Evolutionary conservation across 345 rosid genomes (phyloP).

Genomic region (Salix viminalis): DNA sequence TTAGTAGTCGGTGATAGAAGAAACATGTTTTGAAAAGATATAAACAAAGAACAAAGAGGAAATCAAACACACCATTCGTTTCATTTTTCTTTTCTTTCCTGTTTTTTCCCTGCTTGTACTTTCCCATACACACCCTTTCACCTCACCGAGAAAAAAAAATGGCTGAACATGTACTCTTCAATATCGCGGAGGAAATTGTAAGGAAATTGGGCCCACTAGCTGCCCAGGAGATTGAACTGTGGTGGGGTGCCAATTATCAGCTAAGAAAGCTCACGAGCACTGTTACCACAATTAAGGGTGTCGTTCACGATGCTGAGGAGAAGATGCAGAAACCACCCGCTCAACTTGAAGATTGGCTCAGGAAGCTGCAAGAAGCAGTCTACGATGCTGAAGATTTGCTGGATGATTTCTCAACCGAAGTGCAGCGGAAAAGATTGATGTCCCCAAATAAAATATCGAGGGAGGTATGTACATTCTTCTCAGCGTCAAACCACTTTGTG

Average conservation of each 20-base stretch:
- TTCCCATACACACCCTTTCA: no score
- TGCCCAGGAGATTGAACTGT: not conserved
- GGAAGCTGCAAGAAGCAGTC: slow-evolving; percentile 15
- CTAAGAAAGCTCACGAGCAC: not conserved
- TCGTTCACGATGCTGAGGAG: slow-evolving; percentile 8
- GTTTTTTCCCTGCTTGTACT: no score
- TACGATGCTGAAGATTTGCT: slow-evolving; percentile 34
- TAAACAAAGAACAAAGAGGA: no score
- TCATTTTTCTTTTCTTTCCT: no score
- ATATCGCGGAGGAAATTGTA: not conserved
- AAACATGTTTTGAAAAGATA: no score
- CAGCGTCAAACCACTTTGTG: slow-evolving; percentile 7
- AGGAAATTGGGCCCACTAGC: not conserved
- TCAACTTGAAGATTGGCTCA: slow-evolving; percentile 18
- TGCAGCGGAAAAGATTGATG: not conserved
- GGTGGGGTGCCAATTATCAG: not conserved
- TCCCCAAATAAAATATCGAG: not conserved
- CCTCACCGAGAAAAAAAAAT: not conserved
- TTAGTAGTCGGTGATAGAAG: no score
- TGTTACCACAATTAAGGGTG: not conserved
- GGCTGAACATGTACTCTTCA: slow-evolving; percentile 8
- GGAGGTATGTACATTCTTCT: slow-evolving; percentile 10
- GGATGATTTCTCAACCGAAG: slow-evolving; percentile 25
- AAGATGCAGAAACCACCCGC: not conserved
- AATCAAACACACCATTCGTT: no score